phyloP scores from a whole-genome alignment of 2,329 filamentous ascomycete genomes.

The Chaetothyriales sp. region DNA sequence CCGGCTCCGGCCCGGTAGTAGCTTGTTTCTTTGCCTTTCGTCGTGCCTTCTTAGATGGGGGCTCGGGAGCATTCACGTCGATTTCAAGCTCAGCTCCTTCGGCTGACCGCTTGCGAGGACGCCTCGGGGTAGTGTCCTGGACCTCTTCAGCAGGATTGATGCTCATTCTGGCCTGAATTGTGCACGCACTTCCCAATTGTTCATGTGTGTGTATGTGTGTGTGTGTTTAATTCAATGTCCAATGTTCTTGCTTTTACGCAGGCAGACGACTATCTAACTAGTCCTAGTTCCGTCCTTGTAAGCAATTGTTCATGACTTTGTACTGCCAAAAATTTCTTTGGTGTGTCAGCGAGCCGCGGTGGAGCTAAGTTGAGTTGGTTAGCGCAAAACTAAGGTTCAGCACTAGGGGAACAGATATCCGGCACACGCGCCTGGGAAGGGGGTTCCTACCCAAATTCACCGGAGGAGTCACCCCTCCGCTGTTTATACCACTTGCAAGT shows the following conservation, averaged over 20 bases:
- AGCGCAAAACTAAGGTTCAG: slow-evolving; percentile 1
- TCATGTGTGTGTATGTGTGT: background rate
- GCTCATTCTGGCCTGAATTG: background rate
- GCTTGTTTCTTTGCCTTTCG: slow-evolving; percentile 67
- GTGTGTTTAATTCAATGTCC: too few relatives aligned
- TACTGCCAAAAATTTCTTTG: background rate
- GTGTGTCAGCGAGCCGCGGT: background rate
- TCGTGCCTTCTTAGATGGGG: slow-evolving; percentile 84
- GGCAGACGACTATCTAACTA: too few relatives aligned
- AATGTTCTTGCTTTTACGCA: too few relatives aligned
- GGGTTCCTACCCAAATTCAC: background rate
- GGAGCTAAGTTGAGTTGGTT: background rate
- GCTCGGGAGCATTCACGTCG: slow-evolving; percentile 77
- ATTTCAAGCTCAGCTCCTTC: slow-evolving; percentile 59
- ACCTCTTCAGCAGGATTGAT: background rate
- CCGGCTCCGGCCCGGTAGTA: slow-evolving; percentile 19
- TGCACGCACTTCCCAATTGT: background rate
- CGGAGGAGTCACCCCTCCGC: too few relatives aligned
- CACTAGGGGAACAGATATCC: background rate
- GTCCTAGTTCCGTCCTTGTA: too few relatives aligned
- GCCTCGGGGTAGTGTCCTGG: background rate
- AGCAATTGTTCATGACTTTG: background rate
- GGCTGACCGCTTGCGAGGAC: slow-evolving; percentile 11
- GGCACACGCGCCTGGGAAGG: background rate
- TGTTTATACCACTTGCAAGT: background rate